Percentiles rank a stretch among this genome's conserved stretches.
These are phyloP conservation scores for Colletotrichum destructivum DNA, from an alignment of 2,329 filamentous ascomycete genomes.

Conservation along the genomic window DNA sequence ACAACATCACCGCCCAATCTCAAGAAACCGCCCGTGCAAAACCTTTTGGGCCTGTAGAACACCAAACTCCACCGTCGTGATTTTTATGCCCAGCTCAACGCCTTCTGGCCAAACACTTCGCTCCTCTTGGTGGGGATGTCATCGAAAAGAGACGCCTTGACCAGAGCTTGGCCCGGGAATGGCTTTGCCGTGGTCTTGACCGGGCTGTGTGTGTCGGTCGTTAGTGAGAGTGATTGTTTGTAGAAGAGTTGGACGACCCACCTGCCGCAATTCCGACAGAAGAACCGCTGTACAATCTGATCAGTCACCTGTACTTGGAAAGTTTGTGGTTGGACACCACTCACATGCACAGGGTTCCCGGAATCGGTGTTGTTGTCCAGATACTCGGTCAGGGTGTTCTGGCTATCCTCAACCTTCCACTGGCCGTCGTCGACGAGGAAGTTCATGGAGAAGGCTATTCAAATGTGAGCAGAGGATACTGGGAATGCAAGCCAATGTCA, in stretches of 20 bases:
- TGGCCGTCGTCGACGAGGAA: constrained; percentile 18
- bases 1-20: too few species aligned
- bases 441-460: constrained; percentile 33
- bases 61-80: background rate
- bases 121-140: constrained; percentile 25
- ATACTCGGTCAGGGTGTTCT: constrained; percentile 27
- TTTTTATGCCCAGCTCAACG: constrained; percentile 14
- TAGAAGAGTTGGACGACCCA: background rate
- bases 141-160: constrained; percentile 38
- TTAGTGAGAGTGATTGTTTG: background rate
- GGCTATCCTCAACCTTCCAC: constrained; percentile 19
- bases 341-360: constrained; percentile 31
- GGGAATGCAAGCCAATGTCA: background rate
- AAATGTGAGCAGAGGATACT: background rate
- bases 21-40: too few species aligned
- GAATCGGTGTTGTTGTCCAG: constrained; percentile 33
- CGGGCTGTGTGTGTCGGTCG: constrained; percentile 1
- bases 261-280: constrained; percentile 37
- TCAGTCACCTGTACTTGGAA: background rate
- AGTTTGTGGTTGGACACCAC: background rate
- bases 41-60: background rate
- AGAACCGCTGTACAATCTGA: constrained; percentile 2
- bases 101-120: constrained; percentile 15
- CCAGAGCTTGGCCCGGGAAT: constrained; percentile 9
- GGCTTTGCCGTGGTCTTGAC: constrained; percentile 12